phyloP scores from a whole-genome alignment of 2,329 filamentous ascomycete species.

The Periconia sp. region DNA sequence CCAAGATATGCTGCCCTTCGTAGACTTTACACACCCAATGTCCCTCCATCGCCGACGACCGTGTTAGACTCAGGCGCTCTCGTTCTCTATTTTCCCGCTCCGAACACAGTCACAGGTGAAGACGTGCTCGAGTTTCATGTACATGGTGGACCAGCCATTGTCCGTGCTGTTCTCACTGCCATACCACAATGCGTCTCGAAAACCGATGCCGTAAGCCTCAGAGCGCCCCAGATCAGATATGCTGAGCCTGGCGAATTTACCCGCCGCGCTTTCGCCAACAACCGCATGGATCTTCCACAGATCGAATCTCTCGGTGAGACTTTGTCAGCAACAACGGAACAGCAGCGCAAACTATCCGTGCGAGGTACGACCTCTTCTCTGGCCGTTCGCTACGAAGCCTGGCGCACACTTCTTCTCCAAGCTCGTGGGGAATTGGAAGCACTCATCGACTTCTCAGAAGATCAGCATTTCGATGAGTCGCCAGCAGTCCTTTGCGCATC shows the following conservation, averaged over 20 bases:
- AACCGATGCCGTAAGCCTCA: constrained; percentile 2
- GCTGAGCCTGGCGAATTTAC: constrained; percentile 97
- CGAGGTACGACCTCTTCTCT: constrained; percentile 72
- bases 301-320: constrained; percentile 67
- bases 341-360: constrained; percentile 85
- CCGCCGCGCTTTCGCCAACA: constrained; percentile 83
- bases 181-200: constrained; percentile 59
- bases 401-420: constrained; percentile 75
- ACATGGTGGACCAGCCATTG: constrained; percentile 88
- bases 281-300: constrained; percentile 82
- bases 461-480: constrained; percentile 94
- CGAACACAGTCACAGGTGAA: constrained; percentile 86
- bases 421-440: constrained; percentile 92
- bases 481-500: constrained; percentile 70
- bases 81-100: constrained; percentile 78
- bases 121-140: constrained; percentile 90
- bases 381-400: constrained; percentile 75
- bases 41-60: constrained; percentile 42
- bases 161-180: constrained; percentile 80
- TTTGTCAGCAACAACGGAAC: constrained; percentile 74
- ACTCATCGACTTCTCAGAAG: constrained; percentile 94
- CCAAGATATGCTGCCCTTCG: constrained; percentile 71
- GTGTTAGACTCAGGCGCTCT: constrained; percentile 77
- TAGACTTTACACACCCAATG: constrained; percentile 65
- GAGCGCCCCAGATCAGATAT: constrained; percentile 64